These are phyloP conservation scores for Orychophragmus violaceus DNA, from an alignment of 345 rosid genomes.

Conservation along the genomic window DNA sequence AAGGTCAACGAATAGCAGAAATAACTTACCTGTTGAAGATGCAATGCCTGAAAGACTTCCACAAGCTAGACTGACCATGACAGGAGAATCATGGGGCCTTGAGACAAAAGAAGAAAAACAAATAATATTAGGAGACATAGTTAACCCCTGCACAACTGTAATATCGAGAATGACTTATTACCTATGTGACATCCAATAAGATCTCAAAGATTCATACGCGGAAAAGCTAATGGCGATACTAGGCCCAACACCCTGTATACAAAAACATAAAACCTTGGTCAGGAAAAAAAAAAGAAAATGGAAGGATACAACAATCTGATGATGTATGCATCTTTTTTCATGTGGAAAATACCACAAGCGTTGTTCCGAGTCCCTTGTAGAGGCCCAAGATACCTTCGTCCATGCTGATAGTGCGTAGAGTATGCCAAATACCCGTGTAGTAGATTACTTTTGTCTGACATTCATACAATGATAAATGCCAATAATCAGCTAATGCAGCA, in stretches of 20 bases:
- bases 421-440: slow-evolving; percentile 78
- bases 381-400: slow-evolving; percentile 85
- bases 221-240: slow-evolving; percentile 89
- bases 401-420: slow-evolving; percentile 57
- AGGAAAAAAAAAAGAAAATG: background rate
- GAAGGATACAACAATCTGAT: background rate
- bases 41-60: slow-evolving; percentile 98
- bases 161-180: slow-evolving; percentile 11
- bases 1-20: background rate
- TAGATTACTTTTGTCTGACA: slow-evolving; percentile 72
- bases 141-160: background rate
- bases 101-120: background rate
- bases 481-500: no score
- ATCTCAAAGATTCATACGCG: slow-evolving; percentile 76
- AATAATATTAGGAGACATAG: background rate
- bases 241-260: slow-evolving; percentile 84
- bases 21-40: slow-evolving; percentile 83
- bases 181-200: slow-evolving; percentile 77
- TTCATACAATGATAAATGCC: background rate
- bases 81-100: slow-evolving; percentile 76
- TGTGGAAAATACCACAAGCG: slow-evolving; percentile 54
- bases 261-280: background rate
- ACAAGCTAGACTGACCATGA: slow-evolving; percentile 72
- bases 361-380: slow-evolving; percentile 92
- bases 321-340: background rate